Evolutionary conservation across 805 yeast genomes (phyloP).

Genomic region (Wickerhamomyces silvicola): DNA sequence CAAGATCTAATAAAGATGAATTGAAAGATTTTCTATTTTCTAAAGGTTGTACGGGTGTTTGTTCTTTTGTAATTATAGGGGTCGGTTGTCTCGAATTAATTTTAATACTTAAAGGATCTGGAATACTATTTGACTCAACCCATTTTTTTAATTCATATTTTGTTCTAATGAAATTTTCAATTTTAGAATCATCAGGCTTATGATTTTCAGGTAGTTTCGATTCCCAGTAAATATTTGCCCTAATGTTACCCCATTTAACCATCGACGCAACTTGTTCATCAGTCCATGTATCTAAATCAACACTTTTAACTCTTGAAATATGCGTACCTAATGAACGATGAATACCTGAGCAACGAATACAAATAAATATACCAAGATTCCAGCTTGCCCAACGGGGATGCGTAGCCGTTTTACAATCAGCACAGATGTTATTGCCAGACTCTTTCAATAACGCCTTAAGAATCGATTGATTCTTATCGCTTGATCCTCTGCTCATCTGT

Average conservation of each 20-base stretch:
- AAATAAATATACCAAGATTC: conserved; percentile 88
- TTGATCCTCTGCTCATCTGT: conserved; percentile 10
- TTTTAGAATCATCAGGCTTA: conserved; percentile 75
- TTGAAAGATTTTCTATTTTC: conserved; percentile 14
- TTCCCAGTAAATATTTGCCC: conserved; percentile 83
- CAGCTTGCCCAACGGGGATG: conserved; percentile 99
- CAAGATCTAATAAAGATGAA: conserved; percentile 23
- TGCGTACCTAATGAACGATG: conserved; percentile 96
- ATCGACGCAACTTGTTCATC: conserved; percentile 81
- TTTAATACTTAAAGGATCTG: conserved; percentile 41
- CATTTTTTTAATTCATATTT: conserved; percentile 90
- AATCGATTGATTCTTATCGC: conserved; percentile 35
- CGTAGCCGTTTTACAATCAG: conserved; percentile 82
- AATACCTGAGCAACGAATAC: conserved; percentile 93
- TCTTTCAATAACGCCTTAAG: conserved; percentile 72
- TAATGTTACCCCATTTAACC: conserved; percentile 80
- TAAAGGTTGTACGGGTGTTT: conserved; percentile 6
- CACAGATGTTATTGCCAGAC: conserved; percentile 72
- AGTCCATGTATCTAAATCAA: conserved; percentile 94
- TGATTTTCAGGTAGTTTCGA: conserved; percentile 61
- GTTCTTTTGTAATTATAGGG: conserved; percentile 7
- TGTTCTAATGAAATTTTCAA: conserved; percentile 85
- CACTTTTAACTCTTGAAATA: conserved; percentile 85
- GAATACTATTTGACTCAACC: conserved; percentile 51
- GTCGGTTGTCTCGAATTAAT: conserved; percentile 5